phyloP scores from a whole-genome alignment of 345 rosid genomes.

The Excoecaria agallocha region DNA sequence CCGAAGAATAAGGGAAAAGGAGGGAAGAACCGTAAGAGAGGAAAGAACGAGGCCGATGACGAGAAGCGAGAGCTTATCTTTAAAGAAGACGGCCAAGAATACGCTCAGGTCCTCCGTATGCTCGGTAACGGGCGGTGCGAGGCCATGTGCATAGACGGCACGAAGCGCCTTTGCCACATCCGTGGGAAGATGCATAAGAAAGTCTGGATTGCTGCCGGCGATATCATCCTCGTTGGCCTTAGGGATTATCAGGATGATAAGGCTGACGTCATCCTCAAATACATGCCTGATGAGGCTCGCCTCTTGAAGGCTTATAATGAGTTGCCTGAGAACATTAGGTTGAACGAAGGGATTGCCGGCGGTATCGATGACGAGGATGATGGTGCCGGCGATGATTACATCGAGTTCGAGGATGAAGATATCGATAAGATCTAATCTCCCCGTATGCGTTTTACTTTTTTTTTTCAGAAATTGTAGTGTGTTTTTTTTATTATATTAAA shows the following conservation, averaged over 20 bases:
- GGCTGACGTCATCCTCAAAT: constrained; percentile 21
- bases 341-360: constrained; percentile 19
- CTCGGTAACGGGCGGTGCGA: constrained; percentile 75
- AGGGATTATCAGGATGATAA: constrained; percentile 22
- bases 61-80: constrained; percentile 75
- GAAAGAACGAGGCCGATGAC: constrained; percentile 74
- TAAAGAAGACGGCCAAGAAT: constrained; percentile 76
- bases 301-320: constrained; percentile 19
- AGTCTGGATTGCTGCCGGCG: constrained; percentile 38
- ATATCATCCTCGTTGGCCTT: constrained; percentile 18
- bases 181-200: constrained; percentile 86
- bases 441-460: no score
- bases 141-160: constrained; percentile 62
- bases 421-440: constrained; percentile 14
- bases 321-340: constrained; percentile 12
- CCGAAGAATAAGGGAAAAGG: constrained; percentile 89
- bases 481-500: no score
- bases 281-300: constrained; percentile 21
- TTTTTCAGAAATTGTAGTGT: no score
- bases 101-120: constrained; percentile 71
- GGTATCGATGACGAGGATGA: constrained; percentile 16
- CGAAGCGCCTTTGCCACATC: constrained; percentile 64
- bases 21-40: constrained; percentile 86
- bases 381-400: constrained; percentile 9
- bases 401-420: constrained; percentile 24